phyloP scores from a whole-genome alignment of 306 rosid genomes.

The Purshia tridentata region DNA sequence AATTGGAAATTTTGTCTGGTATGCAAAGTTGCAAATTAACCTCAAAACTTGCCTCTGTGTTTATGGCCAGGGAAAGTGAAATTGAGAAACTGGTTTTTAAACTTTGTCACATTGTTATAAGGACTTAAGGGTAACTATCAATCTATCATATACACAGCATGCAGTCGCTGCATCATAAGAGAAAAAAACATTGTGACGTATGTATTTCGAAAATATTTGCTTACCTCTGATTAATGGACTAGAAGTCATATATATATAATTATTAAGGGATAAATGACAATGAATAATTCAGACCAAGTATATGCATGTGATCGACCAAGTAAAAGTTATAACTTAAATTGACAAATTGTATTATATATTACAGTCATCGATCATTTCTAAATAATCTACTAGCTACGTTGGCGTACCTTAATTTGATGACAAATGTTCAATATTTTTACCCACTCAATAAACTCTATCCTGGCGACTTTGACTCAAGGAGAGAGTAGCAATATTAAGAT shows the following conservation, averaged over 20 bases:
- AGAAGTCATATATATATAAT: too few relatives aligned
- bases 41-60: not conserved
- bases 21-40: too few relatives aligned
- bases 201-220: not conserved
- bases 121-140: not conserved
- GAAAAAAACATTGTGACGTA: not conserved
- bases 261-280: too few relatives aligned
- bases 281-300: too few relatives aligned
- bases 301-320: too few relatives aligned
- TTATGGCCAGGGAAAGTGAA: not conserved
- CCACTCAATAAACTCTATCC: not conserved
- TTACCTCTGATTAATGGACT: not conserved
- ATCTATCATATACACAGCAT: not conserved
- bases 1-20: not conserved
- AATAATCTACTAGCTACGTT: too few relatives aligned
- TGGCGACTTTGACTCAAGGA: not conserved
- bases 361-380: too few relatives aligned
- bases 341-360: too few relatives aligned
- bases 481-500: too few relatives aligned
- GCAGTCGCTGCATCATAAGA: too few relatives aligned
- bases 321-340: too few relatives aligned
- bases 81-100: not conserved
- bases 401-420: too few relatives aligned
- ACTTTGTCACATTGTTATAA: not conserved
- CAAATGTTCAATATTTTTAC: not conserved